Percentiles rank a stretch among this genome's conserved stretches.
These are phyloP conservation scores for Cajanus cajan DNA, from an alignment of 306 rosid species.

Conservation along the genomic window DNA sequence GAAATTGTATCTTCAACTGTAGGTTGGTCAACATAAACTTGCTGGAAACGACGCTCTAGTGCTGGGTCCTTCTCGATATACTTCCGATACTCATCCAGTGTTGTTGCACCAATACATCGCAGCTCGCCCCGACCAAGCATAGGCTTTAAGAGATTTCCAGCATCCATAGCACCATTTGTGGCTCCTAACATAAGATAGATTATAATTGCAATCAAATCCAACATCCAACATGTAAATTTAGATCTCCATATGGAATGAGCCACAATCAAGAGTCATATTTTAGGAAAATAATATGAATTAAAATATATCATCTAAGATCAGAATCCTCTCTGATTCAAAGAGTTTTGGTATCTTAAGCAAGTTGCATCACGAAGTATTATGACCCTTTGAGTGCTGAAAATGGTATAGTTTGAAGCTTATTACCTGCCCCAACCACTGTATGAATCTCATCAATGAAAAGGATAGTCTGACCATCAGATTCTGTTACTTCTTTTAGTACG, in stretches of 20 bases:
- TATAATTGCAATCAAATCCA: slow-evolving; percentile 1
- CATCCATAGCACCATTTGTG: slow-evolving; percentile 98
- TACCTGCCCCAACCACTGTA: slow-evolving; percentile 99
- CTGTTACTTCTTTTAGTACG: slow-evolving; percentile 95
- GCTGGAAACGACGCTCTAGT: slow-evolving; percentile 94
- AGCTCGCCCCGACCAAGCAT: slow-evolving; percentile 99
- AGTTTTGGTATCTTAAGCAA: not conserved
- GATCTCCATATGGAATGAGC: not conserved
- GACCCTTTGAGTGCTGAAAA: not conserved
- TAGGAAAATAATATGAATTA: not conserved
- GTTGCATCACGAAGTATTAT: not conserved
- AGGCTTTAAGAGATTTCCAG: slow-evolving; percentile 96
- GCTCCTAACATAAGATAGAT: slow-evolving; percentile 62
- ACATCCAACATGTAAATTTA: slow-evolving; percentile 6
- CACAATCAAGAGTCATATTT: not conserved
- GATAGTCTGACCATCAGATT: slow-evolving; percentile 90
- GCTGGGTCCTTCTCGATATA: slow-evolving; percentile 98
- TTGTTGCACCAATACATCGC: slow-evolving; percentile 95
- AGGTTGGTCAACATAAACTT: slow-evolving; percentile 97
- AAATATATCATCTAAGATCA: slow-evolving; percentile 13
- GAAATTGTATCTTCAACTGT: slow-evolving; percentile 88
- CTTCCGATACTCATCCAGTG: slow-evolving; percentile 87
- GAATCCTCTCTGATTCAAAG: not conserved
- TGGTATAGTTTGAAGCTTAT: slow-evolving; percentile 24
- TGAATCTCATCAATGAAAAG: slow-evolving; percentile 97